Evolutionary conservation across 1,284 basidiomycete species (phyloP).

Genomic region (Trichosporon inkin): DNA sequence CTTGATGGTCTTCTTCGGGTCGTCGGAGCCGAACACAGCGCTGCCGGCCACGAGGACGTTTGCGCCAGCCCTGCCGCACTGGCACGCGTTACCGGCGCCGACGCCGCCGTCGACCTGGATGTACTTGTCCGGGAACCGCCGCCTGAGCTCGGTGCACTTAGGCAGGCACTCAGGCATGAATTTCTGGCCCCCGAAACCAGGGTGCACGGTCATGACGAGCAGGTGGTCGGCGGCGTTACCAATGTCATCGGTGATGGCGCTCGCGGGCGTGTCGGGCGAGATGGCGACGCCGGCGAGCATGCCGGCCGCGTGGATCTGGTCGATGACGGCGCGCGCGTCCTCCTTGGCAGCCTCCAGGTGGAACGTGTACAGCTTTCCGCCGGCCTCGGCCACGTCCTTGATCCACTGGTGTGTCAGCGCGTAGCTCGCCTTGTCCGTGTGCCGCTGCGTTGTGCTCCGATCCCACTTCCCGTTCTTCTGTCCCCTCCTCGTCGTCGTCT

Average conservation of each 20-base stretch:
- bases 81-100: slow-evolving; percentile 80
- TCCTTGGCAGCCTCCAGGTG: slow-evolving; percentile 86
- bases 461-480: not conserved
- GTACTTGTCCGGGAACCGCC: slow-evolving; percentile 77
- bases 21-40: slow-evolving; percentile 79
- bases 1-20: slow-evolving; percentile 73
- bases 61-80: slow-evolving; percentile 87
- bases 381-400: slow-evolving; percentile 88
- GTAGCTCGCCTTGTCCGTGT: no score
- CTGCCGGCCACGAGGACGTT: slow-evolving; percentile 99
- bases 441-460: no score
- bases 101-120: slow-evolving; percentile 99
- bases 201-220: slow-evolving; percentile 95
- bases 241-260: slow-evolving; percentile 75
- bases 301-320: slow-evolving; percentile 60
- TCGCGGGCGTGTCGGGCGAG: slow-evolving; percentile 83
- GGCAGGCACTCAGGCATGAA: slow-evolving; percentile 85
- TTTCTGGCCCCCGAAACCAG: slow-evolving; percentile 91
- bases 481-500: not conserved
- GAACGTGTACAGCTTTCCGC: slow-evolving; percentile 93
- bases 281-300: slow-evolving; percentile 95
- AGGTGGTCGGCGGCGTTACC: slow-evolving; percentile 81
- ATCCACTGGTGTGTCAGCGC: slow-evolving; percentile 89
- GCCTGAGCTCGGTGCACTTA: slow-evolving; percentile 78
- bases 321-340: slow-evolving; percentile 68